phyloP scores from a whole-genome alignment of 345 rosid genomes.

The Camelina hispida region DNA sequence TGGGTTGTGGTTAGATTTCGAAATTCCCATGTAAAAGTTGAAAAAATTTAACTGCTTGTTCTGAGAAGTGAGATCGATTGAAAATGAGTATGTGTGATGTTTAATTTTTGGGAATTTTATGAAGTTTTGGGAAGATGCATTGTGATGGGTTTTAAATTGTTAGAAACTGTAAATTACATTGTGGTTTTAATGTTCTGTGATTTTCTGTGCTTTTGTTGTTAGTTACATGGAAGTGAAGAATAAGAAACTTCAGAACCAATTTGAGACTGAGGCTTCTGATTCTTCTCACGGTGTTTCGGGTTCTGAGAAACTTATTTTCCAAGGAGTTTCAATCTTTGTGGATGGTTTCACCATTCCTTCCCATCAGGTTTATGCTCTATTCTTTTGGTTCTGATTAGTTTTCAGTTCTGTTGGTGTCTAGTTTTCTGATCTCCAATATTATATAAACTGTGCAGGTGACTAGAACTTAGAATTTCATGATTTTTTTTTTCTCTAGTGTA shows the following conservation, averaged over 20 bases:
- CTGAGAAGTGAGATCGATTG: neutral
- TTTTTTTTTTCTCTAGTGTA: neutral
- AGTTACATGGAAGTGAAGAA: conserved; percentile 92
- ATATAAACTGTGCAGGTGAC: neutral
- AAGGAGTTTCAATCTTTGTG: conserved; percentile 89
- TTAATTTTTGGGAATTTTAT: neutral
- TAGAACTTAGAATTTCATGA: neutral
- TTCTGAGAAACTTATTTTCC: conserved; percentile 63
- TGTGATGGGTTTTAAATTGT: neutral
- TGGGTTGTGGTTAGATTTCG: conserved; percentile 18
- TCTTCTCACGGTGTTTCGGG: conserved; percentile 48
- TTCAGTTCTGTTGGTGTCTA: neutral
- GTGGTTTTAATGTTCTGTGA: neutral
- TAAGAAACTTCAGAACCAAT: conserved; percentile 79
- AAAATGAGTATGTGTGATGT: neutral
- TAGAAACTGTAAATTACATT: neutral
- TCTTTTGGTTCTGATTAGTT: neutral
- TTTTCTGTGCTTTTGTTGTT: conserved; percentile 10
- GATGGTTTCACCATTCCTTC: conserved; percentile 95
- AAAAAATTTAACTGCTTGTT: neutral
- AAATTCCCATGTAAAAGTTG: neutral
- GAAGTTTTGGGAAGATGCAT: neutral
- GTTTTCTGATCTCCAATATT: neutral
- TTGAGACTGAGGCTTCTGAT: conserved; percentile 61
- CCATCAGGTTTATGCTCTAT: conserved; percentile 63